phyloP scores from a whole-genome alignment of 352 stramenopile species.

The Globisporangium camurandrum region DNA sequence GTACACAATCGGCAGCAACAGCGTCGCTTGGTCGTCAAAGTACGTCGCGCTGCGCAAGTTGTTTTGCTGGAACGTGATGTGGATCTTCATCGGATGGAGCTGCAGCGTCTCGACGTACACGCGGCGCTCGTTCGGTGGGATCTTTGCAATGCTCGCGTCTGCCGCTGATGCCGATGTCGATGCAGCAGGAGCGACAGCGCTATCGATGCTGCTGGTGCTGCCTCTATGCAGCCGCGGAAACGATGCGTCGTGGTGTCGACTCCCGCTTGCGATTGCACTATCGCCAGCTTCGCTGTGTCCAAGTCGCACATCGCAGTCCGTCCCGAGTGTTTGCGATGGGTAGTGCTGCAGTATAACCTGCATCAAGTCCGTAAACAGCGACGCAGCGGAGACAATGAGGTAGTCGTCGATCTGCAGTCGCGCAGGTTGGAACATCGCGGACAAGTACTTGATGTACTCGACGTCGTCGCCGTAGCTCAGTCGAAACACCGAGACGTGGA shows the following conservation, averaged over 20 bases:
- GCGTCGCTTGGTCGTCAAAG: constrained; percentile 31
- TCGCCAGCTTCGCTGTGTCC: neutral
- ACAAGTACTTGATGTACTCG: constrained; percentile 86
- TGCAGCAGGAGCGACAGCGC: too few relatives aligned
- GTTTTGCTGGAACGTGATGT: constrained; percentile 72
- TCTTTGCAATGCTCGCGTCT: constrained; percentile 11
- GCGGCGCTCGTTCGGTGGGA: constrained; percentile 35
- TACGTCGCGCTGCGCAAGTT: constrained; percentile 31
- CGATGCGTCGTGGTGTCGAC: too few relatives aligned
- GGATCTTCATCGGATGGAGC: constrained; percentile 71
- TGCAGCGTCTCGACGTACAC: constrained; percentile 85
- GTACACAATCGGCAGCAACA: constrained; percentile 49
- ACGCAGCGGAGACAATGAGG: constrained; percentile 37
- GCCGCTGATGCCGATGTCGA: neutral
- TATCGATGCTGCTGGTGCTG: neutral
- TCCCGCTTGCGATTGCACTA: neutral
- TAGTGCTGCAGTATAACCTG: constrained; percentile 34
- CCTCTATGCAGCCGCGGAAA: too few relatives aligned
- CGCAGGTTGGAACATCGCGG: constrained; percentile 68
- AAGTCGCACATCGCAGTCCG: too few relatives aligned
- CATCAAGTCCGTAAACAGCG: constrained; percentile 35
- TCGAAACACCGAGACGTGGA: constrained; percentile 75
- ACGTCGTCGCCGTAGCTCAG: constrained; percentile 75
- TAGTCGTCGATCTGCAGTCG: constrained; percentile 57
- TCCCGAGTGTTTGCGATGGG: constrained; percentile 3